These are phyloP conservation scores for Taphrina flavorubra DNA, from an alignment of 1,139 yeast species.

Conservation along the genomic window DNA sequence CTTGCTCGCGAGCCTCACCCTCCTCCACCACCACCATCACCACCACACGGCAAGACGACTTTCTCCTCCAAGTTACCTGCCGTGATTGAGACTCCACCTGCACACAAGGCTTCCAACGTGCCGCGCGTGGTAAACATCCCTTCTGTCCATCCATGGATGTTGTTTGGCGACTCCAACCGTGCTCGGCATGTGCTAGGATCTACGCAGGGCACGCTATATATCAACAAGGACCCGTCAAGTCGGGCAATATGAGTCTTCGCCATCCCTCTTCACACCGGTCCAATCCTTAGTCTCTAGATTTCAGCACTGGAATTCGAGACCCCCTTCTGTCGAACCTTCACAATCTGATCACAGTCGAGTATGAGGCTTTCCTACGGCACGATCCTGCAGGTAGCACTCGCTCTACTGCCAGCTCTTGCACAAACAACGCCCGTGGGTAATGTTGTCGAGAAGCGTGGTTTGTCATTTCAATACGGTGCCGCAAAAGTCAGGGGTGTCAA, in stretches of 20 bases:
- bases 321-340: too few relatives aligned
- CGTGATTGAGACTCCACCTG: neutral
- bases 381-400: neutral
- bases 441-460: conserved; percentile 17
- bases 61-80: too few relatives aligned
- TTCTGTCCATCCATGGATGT: too few relatives aligned
- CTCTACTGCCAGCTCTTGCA: conserved; percentile 7
- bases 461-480: conserved; percentile 26
- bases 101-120: too few relatives aligned
- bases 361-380: neutral
- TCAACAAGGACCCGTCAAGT: neutral
- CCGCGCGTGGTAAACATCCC: conserved; percentile 1
- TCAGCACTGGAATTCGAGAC: too few relatives aligned
- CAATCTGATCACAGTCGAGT: neutral
- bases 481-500: conserved; percentile 67
- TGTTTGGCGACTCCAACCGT: neutral
- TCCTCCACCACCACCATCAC: too few relatives aligned
- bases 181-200: neutral
- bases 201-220: neutral
- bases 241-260: too few relatives aligned
- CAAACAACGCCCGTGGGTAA: conserved; percentile 1
- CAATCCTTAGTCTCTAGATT: too few relatives aligned
- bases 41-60: too few relatives aligned
- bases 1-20: too few relatives aligned
- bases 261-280: too few relatives aligned